Base-by-base conservation (phyloP, 2,329 filamentous ascomycete species). In the Gliomastix tumulicola region DNA sequence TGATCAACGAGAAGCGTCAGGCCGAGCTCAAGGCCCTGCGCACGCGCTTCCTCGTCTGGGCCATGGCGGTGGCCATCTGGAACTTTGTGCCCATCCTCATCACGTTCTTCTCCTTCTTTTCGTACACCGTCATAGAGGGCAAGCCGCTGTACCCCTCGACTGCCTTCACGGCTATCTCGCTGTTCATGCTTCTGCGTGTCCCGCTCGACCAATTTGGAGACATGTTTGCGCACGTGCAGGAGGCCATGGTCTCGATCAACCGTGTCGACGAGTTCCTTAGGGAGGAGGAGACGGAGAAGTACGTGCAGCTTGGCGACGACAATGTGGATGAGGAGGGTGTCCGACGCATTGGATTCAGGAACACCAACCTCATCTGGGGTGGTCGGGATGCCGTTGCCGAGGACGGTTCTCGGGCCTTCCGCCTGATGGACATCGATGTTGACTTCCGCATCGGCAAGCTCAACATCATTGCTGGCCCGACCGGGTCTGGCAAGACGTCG, bases 151-250 rank as follows among this genome's bases (percentile, higher is more conserved):
- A 92, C 36, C 90, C 92, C 0, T 97, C 92, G 0, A 74, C 97
- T 42, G 92, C 92, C 4, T 98, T 98, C 61, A 96, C 92, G 3
- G 88, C 92, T 25, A 81, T 98, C 37, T 97, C 92, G 0, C 80
- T 98, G 45, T 98, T 98, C 59, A 89, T 89, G 56, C 79, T 98
- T 28, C 79, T 98, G 12, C 82, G 92, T 33, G 86, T 96, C 36
- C 92, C 92, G 5, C 69, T 98, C 32, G 92, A 98, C 57, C 90
- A 97, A 62, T 74, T 98, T 37, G 92, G 92, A 35, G 92, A 98
- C 60, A 98, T 98, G 92, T 84, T 97, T 53, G 92, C 92, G 10
- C 92, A 97, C 62, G 89, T 98, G 5, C 88, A 96, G 63, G 92
- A 98, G 62, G 87, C 89, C 18, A 94, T 94, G 64, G 90, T 98